Evolutionary conservation across 1,284 basidiomycete species (phyloP).

Genomic region (Ganoderma boninense): DNA sequence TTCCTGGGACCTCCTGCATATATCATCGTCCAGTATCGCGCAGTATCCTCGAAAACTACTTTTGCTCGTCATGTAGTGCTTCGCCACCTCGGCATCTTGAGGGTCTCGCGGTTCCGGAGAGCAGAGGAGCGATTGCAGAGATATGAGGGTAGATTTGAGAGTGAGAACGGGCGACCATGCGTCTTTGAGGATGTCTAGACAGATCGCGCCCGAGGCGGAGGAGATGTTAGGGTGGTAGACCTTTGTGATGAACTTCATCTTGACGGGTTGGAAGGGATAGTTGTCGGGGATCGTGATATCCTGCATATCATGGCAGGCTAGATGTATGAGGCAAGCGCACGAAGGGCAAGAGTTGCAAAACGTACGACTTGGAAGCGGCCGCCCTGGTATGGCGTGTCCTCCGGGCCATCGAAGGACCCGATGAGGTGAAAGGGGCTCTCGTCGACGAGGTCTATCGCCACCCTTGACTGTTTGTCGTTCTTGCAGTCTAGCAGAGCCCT

Average conservation of each 20-base stretch:
- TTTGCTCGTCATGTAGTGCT: conserved; percentile 93
- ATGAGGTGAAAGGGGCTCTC: conserved; percentile 89
- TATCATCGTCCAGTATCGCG: conserved; percentile 92
- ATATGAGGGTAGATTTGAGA: conserved; percentile 96
- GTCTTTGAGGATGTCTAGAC: conserved; percentile 89
- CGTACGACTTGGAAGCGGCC: conserved; percentile 93
- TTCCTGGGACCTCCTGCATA: conserved; percentile 80
- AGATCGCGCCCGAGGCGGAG: conserved; percentile 92
- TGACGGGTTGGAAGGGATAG: conserved; percentile 97
- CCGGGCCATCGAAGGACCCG: conserved; percentile 91
- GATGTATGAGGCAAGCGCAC: neutral
- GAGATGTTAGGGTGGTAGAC: conserved; percentile 99
- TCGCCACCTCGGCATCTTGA: conserved; percentile 98
- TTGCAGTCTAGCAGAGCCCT: conserved; percentile 76
- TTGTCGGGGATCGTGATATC: conserved; percentile 95
- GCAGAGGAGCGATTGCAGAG: conserved; percentile 94
- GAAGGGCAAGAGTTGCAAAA: conserved; percentile 29
- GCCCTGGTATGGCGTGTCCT: conserved; percentile 94
- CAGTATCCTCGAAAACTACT: conserved; percentile 91
- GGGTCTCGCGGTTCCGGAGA: conserved; percentile 97
- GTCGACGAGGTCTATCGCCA: conserved; percentile 88
- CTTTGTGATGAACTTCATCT: conserved; percentile 98
- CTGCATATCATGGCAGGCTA: conserved; percentile 49
- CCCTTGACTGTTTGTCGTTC: conserved; percentile 89
- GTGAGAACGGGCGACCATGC: conserved; percentile 95